Evolutionary conservation across 129 eudicot species (phyloP).

Genomic region (Artemisia annua): DNA sequence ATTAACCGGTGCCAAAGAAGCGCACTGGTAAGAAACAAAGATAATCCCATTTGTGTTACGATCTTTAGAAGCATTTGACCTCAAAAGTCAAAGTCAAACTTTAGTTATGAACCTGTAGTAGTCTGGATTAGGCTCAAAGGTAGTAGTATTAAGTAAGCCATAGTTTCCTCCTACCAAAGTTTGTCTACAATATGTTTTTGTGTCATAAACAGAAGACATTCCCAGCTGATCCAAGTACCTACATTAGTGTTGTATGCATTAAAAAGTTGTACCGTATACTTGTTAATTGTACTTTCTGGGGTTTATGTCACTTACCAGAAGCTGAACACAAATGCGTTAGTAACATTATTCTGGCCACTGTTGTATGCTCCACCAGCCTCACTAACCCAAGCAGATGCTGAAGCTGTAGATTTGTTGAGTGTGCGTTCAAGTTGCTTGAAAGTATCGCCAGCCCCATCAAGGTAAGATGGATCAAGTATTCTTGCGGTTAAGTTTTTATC

Average conservation of each 20-base stretch:
- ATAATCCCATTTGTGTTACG: background rate
- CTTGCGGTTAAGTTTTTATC: conserved; percentile 65
- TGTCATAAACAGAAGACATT: conserved; percentile 55
- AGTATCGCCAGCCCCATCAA: conserved; percentile 51
- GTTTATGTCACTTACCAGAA: conserved; percentile 55
- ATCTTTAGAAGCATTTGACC: background rate
- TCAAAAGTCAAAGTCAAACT: conserved; percentile 5
- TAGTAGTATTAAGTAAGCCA: conserved; percentile 72
- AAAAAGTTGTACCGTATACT: background rate
- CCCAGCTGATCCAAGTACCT: conserved; percentile 97
- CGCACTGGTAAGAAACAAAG: conserved; percentile 49
- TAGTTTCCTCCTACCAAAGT: conserved; percentile 85
- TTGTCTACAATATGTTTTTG: conserved; percentile 81
- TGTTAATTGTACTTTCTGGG: conserved; percentile 1
- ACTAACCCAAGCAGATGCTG: conserved; percentile 84
- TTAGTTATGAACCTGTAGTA: conserved; percentile 62
- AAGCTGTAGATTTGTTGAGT: conserved; percentile 42
- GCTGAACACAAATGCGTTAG: conserved; percentile 70
- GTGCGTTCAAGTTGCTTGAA: conserved; percentile 55
- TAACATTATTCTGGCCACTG: conserved; percentile 68
- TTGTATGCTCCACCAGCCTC: conserved; percentile 94
- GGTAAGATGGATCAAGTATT: conserved; percentile 75
- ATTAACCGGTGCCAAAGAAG: conserved; percentile 92
- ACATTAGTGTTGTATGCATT: no score
- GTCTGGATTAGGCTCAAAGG: conserved; percentile 79